Conservation (phyloP, 768 basidiomycete species). For the Lepiota brunneoincarnata region DNA sequence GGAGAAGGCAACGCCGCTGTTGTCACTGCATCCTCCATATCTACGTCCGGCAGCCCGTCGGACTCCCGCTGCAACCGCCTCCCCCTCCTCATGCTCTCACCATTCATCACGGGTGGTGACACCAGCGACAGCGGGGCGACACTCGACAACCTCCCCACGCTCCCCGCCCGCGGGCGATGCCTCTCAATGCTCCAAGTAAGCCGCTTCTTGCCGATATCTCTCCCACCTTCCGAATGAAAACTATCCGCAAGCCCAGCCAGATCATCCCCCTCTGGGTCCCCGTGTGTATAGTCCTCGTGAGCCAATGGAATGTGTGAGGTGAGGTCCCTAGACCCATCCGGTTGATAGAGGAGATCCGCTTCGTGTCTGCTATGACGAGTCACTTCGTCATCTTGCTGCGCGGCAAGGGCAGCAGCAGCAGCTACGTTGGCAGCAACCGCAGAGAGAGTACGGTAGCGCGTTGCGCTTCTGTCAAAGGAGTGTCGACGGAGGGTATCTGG, state of each 20-base stretch:
- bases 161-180: conserved; percentile 37
- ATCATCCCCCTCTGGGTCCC: conserved; percentile 50
- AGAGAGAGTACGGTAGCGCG: conserved; percentile 68
- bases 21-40: conserved; percentile 17
- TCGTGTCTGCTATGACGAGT: conserved; percentile 4
- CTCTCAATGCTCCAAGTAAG: conserved; percentile 71
- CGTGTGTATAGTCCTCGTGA: conserved; percentile 19
- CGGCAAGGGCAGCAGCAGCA: conserved; percentile 65
- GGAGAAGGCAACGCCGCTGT: not conserved
- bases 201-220: conserved; percentile 42
- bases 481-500: conserved; percentile 37
- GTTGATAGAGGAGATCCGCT: conserved; percentile 2
- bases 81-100: conserved; percentile 26
- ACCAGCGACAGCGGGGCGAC: conserved; percentile 30
- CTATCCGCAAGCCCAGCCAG: conserved; percentile 66
- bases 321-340: conserved; percentile 1
- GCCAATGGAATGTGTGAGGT: conserved; percentile 13
- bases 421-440: conserved; percentile 72
- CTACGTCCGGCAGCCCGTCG: conserved; percentile 18
- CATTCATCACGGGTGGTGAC: not conserved
- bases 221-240: conserved; percentile 70
- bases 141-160: conserved; percentile 37
- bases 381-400: conserved; percentile 38
- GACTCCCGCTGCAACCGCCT: conserved; percentile 40
- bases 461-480: conserved; percentile 50